Conservation (phyloP, 2,329 filamentous ascomycete species). For the Talaromyces sp. region DNA sequence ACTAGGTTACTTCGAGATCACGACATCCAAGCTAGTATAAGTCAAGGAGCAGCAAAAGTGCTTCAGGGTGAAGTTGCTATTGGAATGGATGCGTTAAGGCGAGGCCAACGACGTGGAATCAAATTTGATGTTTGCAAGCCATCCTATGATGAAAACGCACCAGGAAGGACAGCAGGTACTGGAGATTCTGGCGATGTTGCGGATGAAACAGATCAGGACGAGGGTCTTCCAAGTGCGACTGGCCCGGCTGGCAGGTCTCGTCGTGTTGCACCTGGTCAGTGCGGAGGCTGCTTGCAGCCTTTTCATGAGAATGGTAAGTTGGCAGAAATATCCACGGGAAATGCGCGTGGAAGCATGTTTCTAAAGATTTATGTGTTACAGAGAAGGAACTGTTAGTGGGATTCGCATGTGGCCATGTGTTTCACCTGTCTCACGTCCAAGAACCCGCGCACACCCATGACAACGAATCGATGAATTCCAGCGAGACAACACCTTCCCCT, state of each 20-base stretch:
- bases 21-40: slow-evolving; percentile 91
- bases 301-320: slow-evolving; percentile 37
- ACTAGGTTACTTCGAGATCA: slow-evolving; percentile 91
- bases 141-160: not conserved
- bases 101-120: slow-evolving; percentile 75
- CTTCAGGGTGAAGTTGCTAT: slow-evolving; percentile 79
- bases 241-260: slow-evolving; percentile 1
- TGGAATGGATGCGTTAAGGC: slow-evolving; percentile 74
- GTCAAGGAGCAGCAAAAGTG: slow-evolving; percentile 79
- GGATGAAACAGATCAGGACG: slow-evolving; percentile 15
- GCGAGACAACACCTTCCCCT: slow-evolving; percentile 14
- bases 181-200: slow-evolving; percentile 12
- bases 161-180: not conserved
- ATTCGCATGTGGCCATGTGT: slow-evolving; percentile 65
- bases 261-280: slow-evolving; percentile 26
- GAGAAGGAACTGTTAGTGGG: slow-evolving; percentile 56
- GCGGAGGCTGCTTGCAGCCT: slow-evolving; percentile 35
- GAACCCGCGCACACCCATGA: slow-evolving; percentile 30
- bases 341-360: not conserved
- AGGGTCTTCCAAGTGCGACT: not conserved
- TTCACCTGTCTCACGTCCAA: slow-evolving; percentile 59
- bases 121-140: slow-evolving; percentile 69
- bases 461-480: slow-evolving; percentile 12
- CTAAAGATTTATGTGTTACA: slow-evolving; percentile 18
- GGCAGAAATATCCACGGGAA: not conserved